Conservation (phyloP, 306 rosid genomes). For the Calophaca sinica region DNA sequence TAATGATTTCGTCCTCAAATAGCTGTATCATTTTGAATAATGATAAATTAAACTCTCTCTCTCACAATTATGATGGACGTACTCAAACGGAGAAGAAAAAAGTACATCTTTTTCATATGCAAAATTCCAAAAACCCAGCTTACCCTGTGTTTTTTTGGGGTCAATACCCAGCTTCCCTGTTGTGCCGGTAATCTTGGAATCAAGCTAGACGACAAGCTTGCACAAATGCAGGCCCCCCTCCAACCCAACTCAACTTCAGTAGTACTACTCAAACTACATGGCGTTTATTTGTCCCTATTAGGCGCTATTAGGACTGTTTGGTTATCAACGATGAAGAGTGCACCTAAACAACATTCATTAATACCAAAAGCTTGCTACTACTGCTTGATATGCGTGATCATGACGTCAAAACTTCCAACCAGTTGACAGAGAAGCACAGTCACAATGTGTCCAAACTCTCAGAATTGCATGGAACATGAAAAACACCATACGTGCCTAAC, state of each 20-base stretch:
- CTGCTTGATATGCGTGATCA: background rate
- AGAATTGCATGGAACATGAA: conserved; percentile 37
- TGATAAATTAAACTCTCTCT: conserved; percentile 2
- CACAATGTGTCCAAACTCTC: conserved; percentile 16
- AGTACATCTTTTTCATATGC: conserved; percentile 12
- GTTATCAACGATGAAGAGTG: conserved; percentile 28
- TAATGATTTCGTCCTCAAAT: conserved; percentile 24
- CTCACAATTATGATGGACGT: background rate
- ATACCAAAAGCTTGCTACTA: conserved; percentile 44
- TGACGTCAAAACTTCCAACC: conserved; percentile 7
- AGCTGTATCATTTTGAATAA: conserved; percentile 14
- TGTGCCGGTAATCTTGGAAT: conserved; percentile 34
- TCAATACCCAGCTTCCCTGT: conserved; percentile 42
- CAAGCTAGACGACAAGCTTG: conserved; percentile 38
- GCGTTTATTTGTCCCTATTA: conserved; percentile 7
- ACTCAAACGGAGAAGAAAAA: background rate
- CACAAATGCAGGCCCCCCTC: conserved; percentile 37
- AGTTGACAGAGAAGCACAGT: conserved; percentile 9
- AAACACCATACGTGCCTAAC: conserved; percentile 45
- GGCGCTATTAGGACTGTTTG: conserved; percentile 17
- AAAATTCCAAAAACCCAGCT: conserved; percentile 45
- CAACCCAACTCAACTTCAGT: conserved; percentile 11
- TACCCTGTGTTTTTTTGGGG: background rate
- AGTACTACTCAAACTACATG: background rate
- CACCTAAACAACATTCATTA: conserved; percentile 40